Conservation (phyloP, 1,284 basidiomycete genomes). For the Ustilago sp. region DNA sequence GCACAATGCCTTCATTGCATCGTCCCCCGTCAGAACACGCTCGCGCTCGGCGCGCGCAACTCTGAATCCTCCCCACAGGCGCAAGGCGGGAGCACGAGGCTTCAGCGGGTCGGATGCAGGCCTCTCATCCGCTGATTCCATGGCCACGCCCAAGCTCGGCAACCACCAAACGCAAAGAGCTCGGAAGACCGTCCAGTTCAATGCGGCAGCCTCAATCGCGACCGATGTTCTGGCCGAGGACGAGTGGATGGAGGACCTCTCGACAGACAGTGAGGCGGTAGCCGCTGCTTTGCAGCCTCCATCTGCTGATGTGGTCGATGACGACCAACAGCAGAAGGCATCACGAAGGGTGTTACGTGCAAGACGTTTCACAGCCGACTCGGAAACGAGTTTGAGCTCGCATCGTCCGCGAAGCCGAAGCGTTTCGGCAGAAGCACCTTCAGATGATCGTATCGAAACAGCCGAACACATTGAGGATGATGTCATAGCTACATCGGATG, state of each 20-base stretch:
- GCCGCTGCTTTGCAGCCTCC: constrained; percentile 10
- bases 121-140: constrained; percentile 20
- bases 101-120: constrained; percentile 17
- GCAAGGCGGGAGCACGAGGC: constrained; percentile 18
- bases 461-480: constrained; percentile 10
- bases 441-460: background rate
- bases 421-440: constrained; percentile 9
- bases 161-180: constrained; percentile 23
- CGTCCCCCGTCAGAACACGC: constrained; percentile 52
- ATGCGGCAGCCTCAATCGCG: background rate
- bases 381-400: constrained; percentile 19
- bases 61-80: constrained; percentile 17
- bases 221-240: constrained; percentile 22
- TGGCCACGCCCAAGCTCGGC: constrained; percentile 39
- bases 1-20: constrained; percentile 48
- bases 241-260: constrained; percentile 45
- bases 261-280: constrained; percentile 27
- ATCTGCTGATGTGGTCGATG: background rate
- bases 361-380: constrained; percentile 22
- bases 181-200: constrained; percentile 35
- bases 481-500: constrained; percentile 21
- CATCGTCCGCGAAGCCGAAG: constrained; percentile 32
- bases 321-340: background rate
- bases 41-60: constrained; percentile 39
- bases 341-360: constrained; percentile 12